A percentile compares a stretch with the other conserved stretches of the same genome.
Conservation (phyloP, 2,329 filamentous ascomycete genomes). For the Penicillium sp. region DNA sequence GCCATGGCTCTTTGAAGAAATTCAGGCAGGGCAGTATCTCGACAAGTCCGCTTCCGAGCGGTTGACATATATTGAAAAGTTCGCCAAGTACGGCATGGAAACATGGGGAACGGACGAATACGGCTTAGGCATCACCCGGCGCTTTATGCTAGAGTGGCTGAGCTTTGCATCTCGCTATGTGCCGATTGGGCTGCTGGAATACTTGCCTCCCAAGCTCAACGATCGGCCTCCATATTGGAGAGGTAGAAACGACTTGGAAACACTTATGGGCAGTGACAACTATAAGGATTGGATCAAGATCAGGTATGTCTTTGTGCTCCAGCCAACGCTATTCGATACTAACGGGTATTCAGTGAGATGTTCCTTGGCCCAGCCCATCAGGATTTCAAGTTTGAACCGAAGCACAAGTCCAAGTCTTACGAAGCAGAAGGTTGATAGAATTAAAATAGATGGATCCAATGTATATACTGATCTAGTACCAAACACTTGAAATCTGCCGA, state of each 20-base stretch:
- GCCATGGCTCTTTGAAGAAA: constrained; percentile 98
- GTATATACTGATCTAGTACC: not conserved
- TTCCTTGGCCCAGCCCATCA: constrained; percentile 90
- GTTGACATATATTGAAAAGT: constrained; percentile 83
- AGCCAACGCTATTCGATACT: constrained; percentile 17
- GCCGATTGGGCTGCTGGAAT: constrained; percentile 84
- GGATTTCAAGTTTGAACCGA: constrained; percentile 92
- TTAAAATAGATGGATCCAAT: not conserved
- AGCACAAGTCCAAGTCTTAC: constrained; percentile 95
- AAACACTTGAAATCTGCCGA: not conserved
- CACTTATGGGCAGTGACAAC: constrained; percentile 85
- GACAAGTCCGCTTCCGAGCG: constrained; percentile 93
- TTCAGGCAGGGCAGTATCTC: constrained; percentile 86
- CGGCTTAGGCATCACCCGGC: constrained; percentile 84
- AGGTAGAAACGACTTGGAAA: constrained; percentile 90
- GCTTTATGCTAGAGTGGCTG: constrained; percentile 94
- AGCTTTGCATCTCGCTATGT: constrained; percentile 94
- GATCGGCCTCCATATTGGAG: constrained; percentile 84
- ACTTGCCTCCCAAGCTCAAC: constrained; percentile 85
- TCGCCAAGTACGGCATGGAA: constrained; percentile 86
- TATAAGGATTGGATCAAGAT: constrained; percentile 99
- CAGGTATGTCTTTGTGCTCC: constrained; percentile 64
- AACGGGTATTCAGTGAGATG: constrained; percentile 75
- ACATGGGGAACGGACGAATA: constrained; percentile 96
- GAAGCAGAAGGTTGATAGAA: constrained; percentile 60